Conservation (phyloP, 164 flowering plant genomes). For the Vitis riparia region DNA sequence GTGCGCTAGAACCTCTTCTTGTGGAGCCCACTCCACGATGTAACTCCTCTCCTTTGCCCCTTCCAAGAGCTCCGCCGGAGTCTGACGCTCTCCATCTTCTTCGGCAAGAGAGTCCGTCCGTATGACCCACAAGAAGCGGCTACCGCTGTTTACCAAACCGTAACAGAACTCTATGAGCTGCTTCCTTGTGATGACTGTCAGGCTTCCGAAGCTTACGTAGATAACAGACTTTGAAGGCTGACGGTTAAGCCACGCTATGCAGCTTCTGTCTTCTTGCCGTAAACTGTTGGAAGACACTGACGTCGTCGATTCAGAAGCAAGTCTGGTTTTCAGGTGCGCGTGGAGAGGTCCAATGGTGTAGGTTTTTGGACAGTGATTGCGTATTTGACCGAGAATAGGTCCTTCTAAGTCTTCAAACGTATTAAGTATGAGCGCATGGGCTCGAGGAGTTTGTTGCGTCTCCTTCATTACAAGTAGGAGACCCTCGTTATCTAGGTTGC, state of each 20-base stretch:
- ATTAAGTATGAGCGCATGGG: slow-evolving; percentile 37
- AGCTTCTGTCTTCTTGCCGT: slow-evolving; percentile 39
- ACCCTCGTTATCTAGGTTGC: slow-evolving; percentile 3
- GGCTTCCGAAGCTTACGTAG: slow-evolving; percentile 66
- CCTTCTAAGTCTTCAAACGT: slow-evolving; percentile 45
- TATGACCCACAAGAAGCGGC: slow-evolving; percentile 50
- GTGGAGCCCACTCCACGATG: slow-evolving; percentile 45
- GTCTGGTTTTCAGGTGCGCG: slow-evolving; percentile 17
- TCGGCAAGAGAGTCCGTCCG: slow-evolving; percentile 25
- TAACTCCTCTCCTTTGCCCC: slow-evolving; percentile 28
- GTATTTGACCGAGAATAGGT: slow-evolving; percentile 15
- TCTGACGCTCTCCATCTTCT: background rate
- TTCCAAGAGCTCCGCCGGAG: slow-evolving; percentile 30
- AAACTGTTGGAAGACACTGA: slow-evolving; percentile 14
- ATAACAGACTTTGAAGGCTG: slow-evolving; percentile 45
- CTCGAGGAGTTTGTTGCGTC: slow-evolving; percentile 6
- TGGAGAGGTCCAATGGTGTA: slow-evolving; percentile 54
- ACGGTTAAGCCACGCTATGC: slow-evolving; percentile 52
- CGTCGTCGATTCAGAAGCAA: background rate
- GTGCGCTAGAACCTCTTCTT: slow-evolving; percentile 43
- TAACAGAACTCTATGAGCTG: slow-evolving; percentile 49
- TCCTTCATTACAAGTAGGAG: background rate
- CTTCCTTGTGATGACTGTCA: slow-evolving; percentile 10
- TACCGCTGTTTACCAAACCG: slow-evolving; percentile 43
- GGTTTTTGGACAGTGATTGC: slow-evolving; percentile 20